phyloP scores from a whole-genome alignment of 805 yeast species.

The Yamadazyma endophytica region DNA sequence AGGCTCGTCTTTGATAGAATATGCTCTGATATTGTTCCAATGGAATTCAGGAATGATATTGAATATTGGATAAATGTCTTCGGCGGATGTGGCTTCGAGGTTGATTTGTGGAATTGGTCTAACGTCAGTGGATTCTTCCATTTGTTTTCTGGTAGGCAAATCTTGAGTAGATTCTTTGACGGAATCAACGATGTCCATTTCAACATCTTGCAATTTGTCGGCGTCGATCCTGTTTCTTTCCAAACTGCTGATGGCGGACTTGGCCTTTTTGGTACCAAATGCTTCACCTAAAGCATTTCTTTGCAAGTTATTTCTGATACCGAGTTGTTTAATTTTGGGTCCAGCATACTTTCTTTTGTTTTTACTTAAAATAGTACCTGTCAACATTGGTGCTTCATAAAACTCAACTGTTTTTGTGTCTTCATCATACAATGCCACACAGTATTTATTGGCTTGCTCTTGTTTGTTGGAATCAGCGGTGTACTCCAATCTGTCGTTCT shows the following conservation, averaged over 20 bases:
- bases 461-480: constrained; percentile 46
- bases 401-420: constrained; percentile 60
- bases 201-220: constrained; percentile 67
- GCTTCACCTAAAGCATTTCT: constrained; percentile 90
- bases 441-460: constrained; percentile 46
- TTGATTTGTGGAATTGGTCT: constrained; percentile 83
- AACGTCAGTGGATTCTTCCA: constrained; percentile 54
- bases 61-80: constrained; percentile 73
- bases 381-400: constrained; percentile 57
- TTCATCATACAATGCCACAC: constrained; percentile 76
- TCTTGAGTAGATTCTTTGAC: constrained; percentile 66
- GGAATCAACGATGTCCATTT: constrained; percentile 76
- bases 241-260: constrained; percentile 76
- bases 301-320: constrained; percentile 49
- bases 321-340: constrained; percentile 59
- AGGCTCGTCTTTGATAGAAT: constrained; percentile 53
- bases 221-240: constrained; percentile 86
- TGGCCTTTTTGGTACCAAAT: constrained; percentile 95
- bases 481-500: constrained; percentile 67
- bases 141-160: constrained; percentile 67
- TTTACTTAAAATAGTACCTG: constrained; percentile 60
- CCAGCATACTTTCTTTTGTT: constrained; percentile 53
- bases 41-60: constrained; percentile 69
- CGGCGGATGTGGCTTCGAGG: constrained; percentile 75
- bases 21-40: constrained; percentile 59